Evolutionary conservation across 345 rosid species (phyloP).

Genomic region (Hypericum perforatum): DNA sequence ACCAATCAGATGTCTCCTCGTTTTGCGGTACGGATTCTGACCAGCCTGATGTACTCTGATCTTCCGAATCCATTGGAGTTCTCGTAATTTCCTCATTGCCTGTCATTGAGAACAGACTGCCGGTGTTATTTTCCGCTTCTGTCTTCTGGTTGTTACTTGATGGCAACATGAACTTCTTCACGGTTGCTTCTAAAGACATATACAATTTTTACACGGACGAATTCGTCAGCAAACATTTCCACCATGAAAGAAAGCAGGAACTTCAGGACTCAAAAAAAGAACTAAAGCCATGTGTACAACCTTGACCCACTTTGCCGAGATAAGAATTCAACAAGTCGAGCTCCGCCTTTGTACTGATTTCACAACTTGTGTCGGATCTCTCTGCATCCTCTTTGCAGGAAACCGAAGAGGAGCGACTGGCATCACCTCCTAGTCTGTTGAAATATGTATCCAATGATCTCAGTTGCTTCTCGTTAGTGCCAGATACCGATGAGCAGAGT

Average conservation of each 20-base stretch:
- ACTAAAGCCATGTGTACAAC: conserved; percentile 14
- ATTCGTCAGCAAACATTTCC: too few relatives aligned
- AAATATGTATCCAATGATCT: conserved; percentile 63
- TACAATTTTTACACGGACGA: too few relatives aligned
- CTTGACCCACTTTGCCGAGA: conserved; percentile 42
- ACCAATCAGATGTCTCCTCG: conserved; percentile 54
- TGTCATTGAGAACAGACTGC: conserved; percentile 8
- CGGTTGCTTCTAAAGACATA: too few relatives aligned
- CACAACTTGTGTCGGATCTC: conserved; percentile 7
- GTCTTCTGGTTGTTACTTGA: too few relatives aligned
- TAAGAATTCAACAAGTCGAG: conserved; percentile 39
- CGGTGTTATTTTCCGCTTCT: conserved; percentile 5
- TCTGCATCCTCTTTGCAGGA: conserved; percentile 14
- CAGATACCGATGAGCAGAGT: conserved; percentile 17
- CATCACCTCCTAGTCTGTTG: conserved; percentile 31
- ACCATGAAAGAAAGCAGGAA: too few relatives aligned
- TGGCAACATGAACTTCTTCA: too few relatives aligned
- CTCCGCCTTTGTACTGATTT: conserved; percentile 22
- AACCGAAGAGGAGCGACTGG: conserved; percentile 9
- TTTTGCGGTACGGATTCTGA: conserved; percentile 24
- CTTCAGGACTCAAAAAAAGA: not conserved
- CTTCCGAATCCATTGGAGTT: conserved; percentile 13
- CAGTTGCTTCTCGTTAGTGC: conserved; percentile 28
- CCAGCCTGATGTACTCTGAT: conserved; percentile 13
- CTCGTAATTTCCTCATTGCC: conserved; percentile 17